Conservation (phyloP, 1,284 basidiomycete genomes). For the Macrocystidia cucumis region DNA sequence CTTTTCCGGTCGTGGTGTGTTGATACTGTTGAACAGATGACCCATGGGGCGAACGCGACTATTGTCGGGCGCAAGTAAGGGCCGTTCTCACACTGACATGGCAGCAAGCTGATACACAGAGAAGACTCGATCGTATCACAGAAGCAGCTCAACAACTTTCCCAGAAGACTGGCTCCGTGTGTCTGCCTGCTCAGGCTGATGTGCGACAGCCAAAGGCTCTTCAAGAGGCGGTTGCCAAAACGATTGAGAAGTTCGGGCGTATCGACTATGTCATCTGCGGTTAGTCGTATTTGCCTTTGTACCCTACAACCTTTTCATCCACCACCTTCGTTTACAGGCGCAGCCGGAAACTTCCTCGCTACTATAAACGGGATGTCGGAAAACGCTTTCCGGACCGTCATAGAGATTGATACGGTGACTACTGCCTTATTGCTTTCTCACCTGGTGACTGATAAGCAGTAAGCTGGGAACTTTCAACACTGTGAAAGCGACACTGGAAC, state of each 20-base stretch:
- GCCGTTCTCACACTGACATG: slow-evolving; percentile 11
- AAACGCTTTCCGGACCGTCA: slow-evolving; percentile 88
- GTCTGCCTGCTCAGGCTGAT: slow-evolving; percentile 75
- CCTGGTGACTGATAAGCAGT: slow-evolving; percentile 4
- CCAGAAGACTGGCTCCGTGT: slow-evolving; percentile 60
- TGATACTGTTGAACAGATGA: slow-evolving; percentile 47
- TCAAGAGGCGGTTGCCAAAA: slow-evolving; percentile 68
- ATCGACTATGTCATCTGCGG: slow-evolving; percentile 97
- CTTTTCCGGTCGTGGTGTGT: slow-evolving; percentile 3
- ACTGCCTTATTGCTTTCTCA: background rate
- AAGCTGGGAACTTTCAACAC: slow-evolving; percentile 93
- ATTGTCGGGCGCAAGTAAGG: slow-evolving; percentile 86
- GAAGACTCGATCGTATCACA: slow-evolving; percentile 74
- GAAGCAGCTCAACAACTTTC: slow-evolving; percentile 70
- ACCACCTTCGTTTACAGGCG: slow-evolving; percentile 38
- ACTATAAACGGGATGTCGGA: slow-evolving; percentile 78
- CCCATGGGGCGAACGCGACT: slow-evolving; percentile 73
- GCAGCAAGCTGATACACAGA: slow-evolving; percentile 4
- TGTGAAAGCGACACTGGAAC: slow-evolving; percentile 80
- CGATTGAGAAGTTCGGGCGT: slow-evolving; percentile 73
- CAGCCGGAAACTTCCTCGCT: slow-evolving; percentile 86
- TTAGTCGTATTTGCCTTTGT: slow-evolving; percentile 20
- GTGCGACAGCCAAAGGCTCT: slow-evolving; percentile 76
- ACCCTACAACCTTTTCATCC: background rate
- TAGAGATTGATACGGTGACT: slow-evolving; percentile 88